phyloP scores from a whole-genome alignment of 129 eudicot species.

The Sambucus nigra region DNA sequence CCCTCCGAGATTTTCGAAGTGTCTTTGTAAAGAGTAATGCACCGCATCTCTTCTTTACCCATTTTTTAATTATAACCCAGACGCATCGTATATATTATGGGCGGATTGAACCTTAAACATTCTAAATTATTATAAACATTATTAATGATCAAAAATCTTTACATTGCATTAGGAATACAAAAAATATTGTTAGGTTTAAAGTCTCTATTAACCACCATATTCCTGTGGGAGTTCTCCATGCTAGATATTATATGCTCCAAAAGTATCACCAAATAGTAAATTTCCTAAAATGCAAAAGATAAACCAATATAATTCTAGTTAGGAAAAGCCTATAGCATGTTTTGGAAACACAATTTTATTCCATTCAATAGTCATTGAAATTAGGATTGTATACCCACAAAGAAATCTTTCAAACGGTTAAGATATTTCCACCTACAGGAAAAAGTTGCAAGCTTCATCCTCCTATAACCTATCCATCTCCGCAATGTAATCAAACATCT shows the following conservation, averaged over 20 bases:
- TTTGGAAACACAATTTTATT: too few relatives aligned
- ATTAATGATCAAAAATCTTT: slow-evolving; percentile 92
- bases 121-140: too few relatives aligned
- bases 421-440: slow-evolving; percentile 58
- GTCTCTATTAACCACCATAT: slow-evolving; percentile 97
- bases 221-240: slow-evolving; percentile 92
- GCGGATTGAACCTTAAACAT: too few relatives aligned
- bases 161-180: slow-evolving; percentile 74
- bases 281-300: background rate
- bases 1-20: too few relatives aligned
- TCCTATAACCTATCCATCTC: slow-evolving; percentile 91
- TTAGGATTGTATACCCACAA: too few relatives aligned
- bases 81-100: too few relatives aligned
- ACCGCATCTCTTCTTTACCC: too few relatives aligned
- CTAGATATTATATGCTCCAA: slow-evolving; percentile 81
- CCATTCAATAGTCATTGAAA: too few relatives aligned
- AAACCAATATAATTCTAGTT: too few relatives aligned
- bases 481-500: slow-evolving; percentile 91
- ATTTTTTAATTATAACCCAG: too few relatives aligned
- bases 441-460: slow-evolving; percentile 84
- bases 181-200: slow-evolving; percentile 84
- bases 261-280: slow-evolving; percentile 3
- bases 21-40: too few relatives aligned
- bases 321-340: slow-evolving; percentile 10
- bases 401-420: slow-evolving; percentile 1